These are phyloP conservation scores for Rhododendron vialii DNA, from an alignment of 148 eudicot genomes.

Conservation along the genomic window DNA sequence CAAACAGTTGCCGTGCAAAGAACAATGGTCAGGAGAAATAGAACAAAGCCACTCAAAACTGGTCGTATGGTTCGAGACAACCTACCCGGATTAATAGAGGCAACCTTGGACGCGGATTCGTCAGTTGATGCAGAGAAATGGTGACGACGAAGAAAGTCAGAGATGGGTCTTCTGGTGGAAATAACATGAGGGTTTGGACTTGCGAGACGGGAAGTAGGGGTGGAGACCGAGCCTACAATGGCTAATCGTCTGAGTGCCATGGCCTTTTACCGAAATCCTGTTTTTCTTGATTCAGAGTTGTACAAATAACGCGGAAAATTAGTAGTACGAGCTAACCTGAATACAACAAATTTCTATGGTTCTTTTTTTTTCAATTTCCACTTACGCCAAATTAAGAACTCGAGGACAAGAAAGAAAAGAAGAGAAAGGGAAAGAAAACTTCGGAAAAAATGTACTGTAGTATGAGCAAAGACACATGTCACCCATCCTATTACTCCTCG, in stretches of 20 bases:
- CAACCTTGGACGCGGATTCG: not conserved
- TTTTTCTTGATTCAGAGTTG: not conserved
- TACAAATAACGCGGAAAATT: not conserved
- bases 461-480: no score
- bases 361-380: no score
- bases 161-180: not conserved
- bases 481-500: no score
- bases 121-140: slow-evolving; percentile 1
- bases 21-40: not conserved
- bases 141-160: not conserved
- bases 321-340: no score
- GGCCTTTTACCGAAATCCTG: not conserved
- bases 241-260: slow-evolving; percentile 10
- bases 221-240: not conserved
- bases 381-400: no score
- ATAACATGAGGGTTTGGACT: not conserved
- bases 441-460: no score
- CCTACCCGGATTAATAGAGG: not conserved
- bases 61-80: not conserved
- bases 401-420: no score
- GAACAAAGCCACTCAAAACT: not conserved
- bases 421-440: no score
- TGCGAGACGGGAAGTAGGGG: not conserved
- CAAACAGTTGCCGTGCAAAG: slow-evolving; percentile 7
- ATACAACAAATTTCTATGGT: no score